Base-by-base conservation (phyloP, 345 rosid species). In the Noccaea bulbosa region DNA sequence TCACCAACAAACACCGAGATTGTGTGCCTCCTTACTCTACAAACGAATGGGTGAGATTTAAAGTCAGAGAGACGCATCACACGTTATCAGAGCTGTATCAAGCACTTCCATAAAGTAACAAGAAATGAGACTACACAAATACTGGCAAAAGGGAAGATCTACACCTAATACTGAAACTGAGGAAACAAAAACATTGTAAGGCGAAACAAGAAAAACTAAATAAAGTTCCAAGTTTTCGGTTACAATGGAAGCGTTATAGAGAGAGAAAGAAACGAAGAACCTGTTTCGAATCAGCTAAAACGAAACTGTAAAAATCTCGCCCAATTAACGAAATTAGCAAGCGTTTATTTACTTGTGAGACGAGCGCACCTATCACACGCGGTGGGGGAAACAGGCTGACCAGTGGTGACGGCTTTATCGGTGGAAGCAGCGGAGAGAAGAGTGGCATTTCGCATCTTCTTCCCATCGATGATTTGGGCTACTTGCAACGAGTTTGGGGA, bases 1-100 rank as follows among this genome's bases (percentile, higher is more conserved):
- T 94, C 96, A 45, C 99, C 99, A 30, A 94, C 99, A 70, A 89
- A 91, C 53, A 94, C 95, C 0, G 96, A 94, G 61, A 94, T 84
- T 0, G 97, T 91, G 76, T 93, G 94, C 73, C 91, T 76, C 83
- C 85, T 84, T 63, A 82, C 84, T 80, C 98, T 89, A 80, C 51
- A 64, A 41, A 68, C 64, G 14, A 16, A 30, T 3, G 11, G 11
- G 30, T 49, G 55, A 79, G 43, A 32, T 39, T 14, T 33, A 16
- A 12, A 54, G 67, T 22, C 40, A 57, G 6, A 64, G 7, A 43
- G 71, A 44, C 33, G 4, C 46, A 38, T 6, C 41, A 64, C 59
- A 30, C 20, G 41, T 24, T 35, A 22, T 14, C n/a, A 24, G 7
- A 53, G 53, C 33, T 33, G 14, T 51, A 27, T 27, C 30, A 27